Base-by-base conservation (phyloP, 192 early-diverging fungal species). In the Backusella morwellensis region DNA sequence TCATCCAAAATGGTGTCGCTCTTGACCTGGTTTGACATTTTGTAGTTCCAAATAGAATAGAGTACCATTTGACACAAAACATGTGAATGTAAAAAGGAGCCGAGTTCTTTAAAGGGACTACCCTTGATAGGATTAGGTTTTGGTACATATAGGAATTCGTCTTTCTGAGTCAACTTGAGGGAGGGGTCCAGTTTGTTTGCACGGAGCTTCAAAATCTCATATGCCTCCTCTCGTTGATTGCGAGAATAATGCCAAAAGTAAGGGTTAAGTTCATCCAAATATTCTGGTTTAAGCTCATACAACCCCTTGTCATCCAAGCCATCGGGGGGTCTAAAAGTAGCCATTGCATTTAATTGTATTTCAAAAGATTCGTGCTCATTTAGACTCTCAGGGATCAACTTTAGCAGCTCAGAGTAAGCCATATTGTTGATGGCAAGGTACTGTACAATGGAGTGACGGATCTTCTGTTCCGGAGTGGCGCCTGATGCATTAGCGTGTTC, bases 231-330 rank as follows among this genome's bases (percentile, higher is more conserved):
- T 6, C 95, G 91, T 80, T 97, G 93, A 76, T 97, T 97, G 17
- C 94, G 89, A 26, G 92, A 89, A 81, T 95, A 98, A 80, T 98
- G 96, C 77, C 93, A 93, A 82, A 96, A 99, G 86, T 95, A 98
- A 9, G 95, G 95, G 71, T 99, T 93, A 6, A 97, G 93, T 41
- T 98, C 92, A 67, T 90, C 89, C 81, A 91, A 92, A 74, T 86
- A 94, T 79, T 95, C 91, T 21, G 95, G 91, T 68, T 96, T 95
- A 42, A 99, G 90, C 77, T 94, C 93, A 80, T 99, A 99, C n/a
- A 90, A 72, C 1, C 98, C 98, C 83, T 91, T 88, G 74, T 99
- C 97, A 59, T 88, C 86, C 23, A 91, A 84, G 26, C 91, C 92
- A 40, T 93, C 90, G 0, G 96, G 97, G 8, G 88, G 86, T 40